Conservation (phyloP, 1,284 basidiomycete genomes). For the Pseudozyma hubeiensis region DNA sequence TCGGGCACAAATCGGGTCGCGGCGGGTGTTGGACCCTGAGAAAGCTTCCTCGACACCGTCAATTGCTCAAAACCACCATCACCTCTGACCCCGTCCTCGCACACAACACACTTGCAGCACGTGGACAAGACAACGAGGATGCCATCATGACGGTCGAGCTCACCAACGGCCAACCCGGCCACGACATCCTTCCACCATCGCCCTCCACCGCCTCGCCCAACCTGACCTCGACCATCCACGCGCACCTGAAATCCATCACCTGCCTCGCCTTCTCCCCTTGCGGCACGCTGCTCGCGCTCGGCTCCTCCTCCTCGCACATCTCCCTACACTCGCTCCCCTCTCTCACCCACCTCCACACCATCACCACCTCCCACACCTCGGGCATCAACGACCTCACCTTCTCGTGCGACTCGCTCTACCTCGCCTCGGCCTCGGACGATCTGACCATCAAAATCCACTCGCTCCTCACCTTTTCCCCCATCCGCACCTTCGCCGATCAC, state of each 20-base stretch:
- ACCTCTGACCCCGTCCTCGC: too few species aligned
- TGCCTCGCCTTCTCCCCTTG: constrained; percentile 71
- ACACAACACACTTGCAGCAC: too few species aligned
- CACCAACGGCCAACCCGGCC: not conserved
- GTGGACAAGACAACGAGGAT: not conserved
- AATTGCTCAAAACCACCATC: too few species aligned
- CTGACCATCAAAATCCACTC: constrained; percentile 51
- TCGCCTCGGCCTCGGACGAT: constrained; percentile 64
- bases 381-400: constrained; percentile 63
- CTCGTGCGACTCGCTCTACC: constrained; percentile 56
- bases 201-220: constrained; percentile 1
- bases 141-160: constrained; percentile 23
- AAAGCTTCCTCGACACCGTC: too few species aligned
- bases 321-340: constrained; percentile 55
- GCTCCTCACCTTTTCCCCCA: constrained; percentile 20
- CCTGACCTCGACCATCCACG: constrained; percentile 69
- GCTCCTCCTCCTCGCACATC: constrained; percentile 69
- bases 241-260: constrained; percentile 70
- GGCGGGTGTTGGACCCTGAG: too few species aligned
- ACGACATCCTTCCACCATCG: not conserved
- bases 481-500: constrained; percentile 76
- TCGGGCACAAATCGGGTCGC: too few species aligned
- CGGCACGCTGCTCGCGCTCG: constrained; percentile 68
- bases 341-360: constrained; percentile 46
- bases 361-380: constrained; percentile 22